A percentile compares a stretch with the other conserved stretches of the same genome.
Evolutionary conservation across 371 early-diverging fungal species (phyloP).

Genomic region (Gilbertella persicaria): DNA sequence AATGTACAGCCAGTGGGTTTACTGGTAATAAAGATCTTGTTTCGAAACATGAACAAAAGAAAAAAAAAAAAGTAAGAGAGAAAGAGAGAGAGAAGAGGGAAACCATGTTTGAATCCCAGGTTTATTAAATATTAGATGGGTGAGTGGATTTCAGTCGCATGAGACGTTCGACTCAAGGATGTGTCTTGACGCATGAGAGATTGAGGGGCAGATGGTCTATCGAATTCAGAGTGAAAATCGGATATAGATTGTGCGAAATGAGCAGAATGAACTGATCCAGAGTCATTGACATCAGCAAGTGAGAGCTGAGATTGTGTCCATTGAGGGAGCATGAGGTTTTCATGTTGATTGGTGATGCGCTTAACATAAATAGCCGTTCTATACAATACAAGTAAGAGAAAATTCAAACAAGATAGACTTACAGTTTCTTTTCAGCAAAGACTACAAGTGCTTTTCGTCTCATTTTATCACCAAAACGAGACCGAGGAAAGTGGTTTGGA

Average conservation of each 20-base stretch:
- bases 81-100: too few species aligned
- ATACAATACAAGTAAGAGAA: background rate
- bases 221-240: constrained; percentile 12
- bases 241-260: constrained; percentile 6
- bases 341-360: constrained; percentile 46
- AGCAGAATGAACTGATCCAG: constrained; percentile 14
- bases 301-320: constrained; percentile 38
- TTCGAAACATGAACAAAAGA: constrained; percentile 25
- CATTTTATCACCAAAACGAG: constrained; percentile 61
- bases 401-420: constrained; percentile 8
- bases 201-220: constrained; percentile 1
- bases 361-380: constrained; percentile 42
- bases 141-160: too few species aligned
- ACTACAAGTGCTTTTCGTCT: constrained; percentile 47
- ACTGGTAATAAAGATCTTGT: constrained; percentile 66
- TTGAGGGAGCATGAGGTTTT: constrained; percentile 32
- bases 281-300: constrained; percentile 14
- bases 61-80: too few species aligned
- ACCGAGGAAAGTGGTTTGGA: constrained; percentile 60
- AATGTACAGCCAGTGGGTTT: constrained; percentile 46
- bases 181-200: constrained; percentile 13
- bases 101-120: too few species aligned
- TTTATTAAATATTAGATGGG: too few species aligned
- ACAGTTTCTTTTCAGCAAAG: constrained; percentile 38
- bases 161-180: constrained; percentile 1